Percentiles rank a stretch among this genome's conserved stretches.
Evolutionary conservation across 2,329 filamentous ascomycete genomes (phyloP).

Genomic region (Acarospora socialis): DNA sequence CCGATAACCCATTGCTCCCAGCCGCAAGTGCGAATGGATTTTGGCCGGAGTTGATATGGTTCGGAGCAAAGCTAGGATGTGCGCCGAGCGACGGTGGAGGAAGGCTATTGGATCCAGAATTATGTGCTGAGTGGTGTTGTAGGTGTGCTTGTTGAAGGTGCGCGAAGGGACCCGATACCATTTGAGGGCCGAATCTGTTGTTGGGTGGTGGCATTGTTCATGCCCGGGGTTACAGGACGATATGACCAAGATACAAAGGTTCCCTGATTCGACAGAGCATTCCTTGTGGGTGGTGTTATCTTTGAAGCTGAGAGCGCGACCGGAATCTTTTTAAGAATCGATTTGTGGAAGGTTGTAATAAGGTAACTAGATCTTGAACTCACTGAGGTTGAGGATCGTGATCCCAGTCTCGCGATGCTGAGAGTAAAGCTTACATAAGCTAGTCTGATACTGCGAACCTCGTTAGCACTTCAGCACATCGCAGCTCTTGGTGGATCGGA

Average conservation of each 20-base stretch:
- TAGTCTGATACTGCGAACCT: no score
- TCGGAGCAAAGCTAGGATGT: conserved; percentile 53
- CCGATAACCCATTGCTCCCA: conserved; percentile 41
- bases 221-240: conserved; percentile 5
- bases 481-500: no score
- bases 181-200: conserved; percentile 43
- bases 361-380: no score
- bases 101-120: conserved; percentile 23
- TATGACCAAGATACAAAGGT: conserved; percentile 1
- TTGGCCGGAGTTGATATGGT: conserved; percentile 50
- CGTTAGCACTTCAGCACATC: no score
- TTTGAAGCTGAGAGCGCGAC: no score
- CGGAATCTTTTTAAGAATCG: no score
- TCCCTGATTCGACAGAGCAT: background rate
- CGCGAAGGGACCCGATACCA: conserved; percentile 44
- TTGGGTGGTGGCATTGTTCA: conserved; percentile 43
- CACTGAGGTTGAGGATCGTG: no score
- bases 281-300: no score
- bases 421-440: no score
- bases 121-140: conserved; percentile 27
- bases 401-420: no score
- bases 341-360: no score
- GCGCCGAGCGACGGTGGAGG: conserved; percentile 46
- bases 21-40: conserved; percentile 48
- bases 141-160: conserved; percentile 39